A percentile compares a stretch with the other conserved stretches of the same genome.
phyloP scores from a whole-genome alignment of 352 stramenopile genomes.

The Phytophthora pluvialis region DNA sequence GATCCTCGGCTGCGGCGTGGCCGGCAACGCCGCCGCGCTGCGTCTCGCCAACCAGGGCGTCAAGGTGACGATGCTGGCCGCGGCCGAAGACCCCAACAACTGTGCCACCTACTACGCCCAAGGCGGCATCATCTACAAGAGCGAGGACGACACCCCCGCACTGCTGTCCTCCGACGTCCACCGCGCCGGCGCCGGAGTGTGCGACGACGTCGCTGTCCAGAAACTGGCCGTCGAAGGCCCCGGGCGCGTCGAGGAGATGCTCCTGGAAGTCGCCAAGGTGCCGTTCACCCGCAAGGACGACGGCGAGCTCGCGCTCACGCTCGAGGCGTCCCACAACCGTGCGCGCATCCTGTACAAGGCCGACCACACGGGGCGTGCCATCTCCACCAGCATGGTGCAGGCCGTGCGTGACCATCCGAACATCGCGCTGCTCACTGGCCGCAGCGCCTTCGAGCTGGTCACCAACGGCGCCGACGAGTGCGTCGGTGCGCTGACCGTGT shows the following conservation, averaged over 20 bases:
- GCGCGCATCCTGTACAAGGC: constrained; percentile 94
- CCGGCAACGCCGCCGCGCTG: constrained; percentile 76
- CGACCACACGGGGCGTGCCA: constrained; percentile 94
- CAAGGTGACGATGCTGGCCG: constrained; percentile 82
- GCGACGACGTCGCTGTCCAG: constrained; percentile 89
- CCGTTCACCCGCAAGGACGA: constrained; percentile 87
- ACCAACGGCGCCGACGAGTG: constrained; percentile 66
- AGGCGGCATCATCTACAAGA: constrained; percentile 96
- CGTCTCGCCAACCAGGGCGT: constrained; percentile 78
- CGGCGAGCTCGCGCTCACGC: constrained; percentile 74
- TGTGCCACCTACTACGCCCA: constrained; percentile 97
- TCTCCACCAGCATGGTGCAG: constrained; percentile 90
- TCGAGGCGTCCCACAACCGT: constrained; percentile 93
- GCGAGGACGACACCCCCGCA: constrained; percentile 83
- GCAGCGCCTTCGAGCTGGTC: constrained; percentile 81
- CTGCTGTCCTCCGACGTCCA: constrained; percentile 92
- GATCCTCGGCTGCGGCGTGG: constrained; percentile 81
- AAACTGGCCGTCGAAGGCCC: constrained; percentile 94
- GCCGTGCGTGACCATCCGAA: constrained; percentile 87
- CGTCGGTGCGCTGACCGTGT: constrained; percentile 78
- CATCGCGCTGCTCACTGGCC: constrained; percentile 77
- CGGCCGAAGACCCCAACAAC: constrained; percentile 79
- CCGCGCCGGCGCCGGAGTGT: constrained; percentile 89
- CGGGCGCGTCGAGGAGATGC: constrained; percentile 87
- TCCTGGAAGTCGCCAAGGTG: constrained; percentile 88